Evolutionary conservation across 2,329 filamentous ascomycete genomes (phyloP), one percentile per base, ranked within the genome.

Genomic region (Salinomyces thailandicus): DNA sequence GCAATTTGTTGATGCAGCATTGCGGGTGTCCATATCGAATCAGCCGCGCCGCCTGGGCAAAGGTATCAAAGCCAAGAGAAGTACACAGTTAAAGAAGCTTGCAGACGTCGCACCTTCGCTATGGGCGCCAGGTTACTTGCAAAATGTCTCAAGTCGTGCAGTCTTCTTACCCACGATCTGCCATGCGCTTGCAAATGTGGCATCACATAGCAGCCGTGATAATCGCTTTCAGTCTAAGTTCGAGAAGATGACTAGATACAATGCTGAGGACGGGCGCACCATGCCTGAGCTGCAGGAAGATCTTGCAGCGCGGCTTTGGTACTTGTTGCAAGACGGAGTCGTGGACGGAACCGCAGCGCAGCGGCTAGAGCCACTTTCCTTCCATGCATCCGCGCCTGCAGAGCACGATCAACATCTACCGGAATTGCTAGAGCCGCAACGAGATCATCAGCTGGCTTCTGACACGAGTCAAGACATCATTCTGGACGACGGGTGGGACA

Each of bases 111-210:
- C 56, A 24, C 64, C 66, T 3, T 40, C 49, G 4, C 30, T 67
- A 18, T 69, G 60, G 58, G 56, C 53, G 31, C 56, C 58, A 5
- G 58, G 53, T 5, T 61, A 62, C 41, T 42, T 60, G 13, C 37
- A 39, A 13, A 57, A 62, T 24, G 8, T 49, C 5, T 36, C 41
- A 5, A 19, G 30, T 6, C 52, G 61, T 40, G 51, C 57, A 13
- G 47, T 55, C 11, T 50, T 65, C 13, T 16, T 61, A n/a, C 61
- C 62, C 4, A 61, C 55, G 0, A 52, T 67, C 28, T 51, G 46
- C 24, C 56, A 58, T 26, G 63, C 62, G 9, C 19, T 54, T 5
- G 35, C 18, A 16, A 36, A 39, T 26, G 22, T 26, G 22, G 22
- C n/a, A 26, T 26, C 22, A n/a, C 22, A n/a, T 26, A 26, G 22